Percentiles rank a stretch among this genome's conserved stretches.
Evolutionary conservation across 345 rosid species (phyloP).

Genomic region (Kernera saxatilis): DNA sequence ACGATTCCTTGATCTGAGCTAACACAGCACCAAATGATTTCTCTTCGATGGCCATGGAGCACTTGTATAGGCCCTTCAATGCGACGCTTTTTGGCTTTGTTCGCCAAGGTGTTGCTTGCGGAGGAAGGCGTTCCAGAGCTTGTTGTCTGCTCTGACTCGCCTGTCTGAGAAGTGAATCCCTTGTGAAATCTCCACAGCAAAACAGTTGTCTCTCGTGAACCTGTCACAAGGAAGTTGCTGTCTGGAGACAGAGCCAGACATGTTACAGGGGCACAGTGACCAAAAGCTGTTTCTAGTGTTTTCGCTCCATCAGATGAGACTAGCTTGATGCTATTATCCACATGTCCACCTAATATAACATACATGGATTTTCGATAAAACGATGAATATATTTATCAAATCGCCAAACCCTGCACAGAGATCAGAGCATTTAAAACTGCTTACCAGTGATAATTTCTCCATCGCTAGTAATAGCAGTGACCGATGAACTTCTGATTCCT

Average conservation of each 20-base stretch:
- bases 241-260: constrained; percentile 86
- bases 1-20: constrained; percentile 88
- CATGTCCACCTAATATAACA: constrained; percentile 65
- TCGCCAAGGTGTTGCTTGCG: constrained; percentile 19
- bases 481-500: constrained; percentile 68
- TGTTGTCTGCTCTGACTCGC: constrained; percentile 43
- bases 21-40: constrained; percentile 67
- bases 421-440: neutral
- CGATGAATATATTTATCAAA: neutral
- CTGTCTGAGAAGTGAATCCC: constrained; percentile 40
- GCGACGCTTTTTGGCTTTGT: constrained; percentile 29
- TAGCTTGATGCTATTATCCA: constrained; percentile 80
- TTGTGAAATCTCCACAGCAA: constrained; percentile 82
- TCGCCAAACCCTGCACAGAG: constrained; percentile 9
- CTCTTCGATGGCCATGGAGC: constrained; percentile 73
- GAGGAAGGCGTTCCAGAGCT: constrained; percentile 40
- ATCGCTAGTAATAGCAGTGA: constrained; percentile 66
- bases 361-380: neutral
- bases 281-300: constrained; percentile 74
- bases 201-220: constrained; percentile 84
- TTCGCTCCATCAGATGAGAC: constrained; percentile 82
- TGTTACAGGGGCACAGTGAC: constrained; percentile 95
- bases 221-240: constrained; percentile 79
- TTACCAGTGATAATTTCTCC: constrained; percentile 83
- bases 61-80: constrained; percentile 95